Conservation (phyloP, 257 asterid species). For the Jacaranda mimosifolia region DNA sequence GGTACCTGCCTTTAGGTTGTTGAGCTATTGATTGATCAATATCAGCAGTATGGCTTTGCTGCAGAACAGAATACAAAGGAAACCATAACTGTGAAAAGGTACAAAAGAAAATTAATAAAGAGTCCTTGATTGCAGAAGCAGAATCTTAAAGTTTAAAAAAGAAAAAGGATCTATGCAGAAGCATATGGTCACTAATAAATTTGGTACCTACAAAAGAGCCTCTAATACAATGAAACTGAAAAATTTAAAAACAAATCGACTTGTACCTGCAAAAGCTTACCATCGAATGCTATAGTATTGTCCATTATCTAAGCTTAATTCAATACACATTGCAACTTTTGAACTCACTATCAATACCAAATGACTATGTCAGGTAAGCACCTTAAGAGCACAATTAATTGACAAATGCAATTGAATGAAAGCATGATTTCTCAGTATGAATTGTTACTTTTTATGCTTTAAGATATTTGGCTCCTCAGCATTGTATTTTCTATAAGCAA, state of each 20-base stretch:
- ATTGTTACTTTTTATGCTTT: too few relatives aligned
- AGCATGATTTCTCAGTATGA: too few relatives aligned
- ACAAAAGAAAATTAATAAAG: conserved; percentile 11
- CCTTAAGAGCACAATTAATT: too few relatives aligned
- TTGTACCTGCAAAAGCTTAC: neutral
- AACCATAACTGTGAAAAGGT: conserved; percentile 75
- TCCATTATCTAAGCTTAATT: neutral
- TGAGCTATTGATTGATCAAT: conserved; percentile 49
- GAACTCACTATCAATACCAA: neutral
- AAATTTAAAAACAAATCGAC: neutral
- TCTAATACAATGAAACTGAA: neutral
- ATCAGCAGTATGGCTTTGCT: conserved; percentile 45
- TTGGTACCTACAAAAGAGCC: neutral
- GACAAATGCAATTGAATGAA: too few relatives aligned
- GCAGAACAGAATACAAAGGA: conserved; percentile 82
- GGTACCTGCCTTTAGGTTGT: conserved; percentile 67
- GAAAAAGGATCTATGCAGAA: neutral
- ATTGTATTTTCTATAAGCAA: too few relatives aligned
- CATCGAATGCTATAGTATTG: neutral
- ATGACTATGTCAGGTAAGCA: too few relatives aligned
- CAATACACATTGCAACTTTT: neutral
- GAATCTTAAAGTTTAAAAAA: neutral
- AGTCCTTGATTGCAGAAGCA: neutral
- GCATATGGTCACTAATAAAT: too few relatives aligned
- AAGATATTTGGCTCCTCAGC: too few relatives aligned